These are phyloP conservation scores for Fusarium clavum DNA, from an alignment of 2,329 filamentous ascomycete genomes.

Conservation along the genomic window DNA sequence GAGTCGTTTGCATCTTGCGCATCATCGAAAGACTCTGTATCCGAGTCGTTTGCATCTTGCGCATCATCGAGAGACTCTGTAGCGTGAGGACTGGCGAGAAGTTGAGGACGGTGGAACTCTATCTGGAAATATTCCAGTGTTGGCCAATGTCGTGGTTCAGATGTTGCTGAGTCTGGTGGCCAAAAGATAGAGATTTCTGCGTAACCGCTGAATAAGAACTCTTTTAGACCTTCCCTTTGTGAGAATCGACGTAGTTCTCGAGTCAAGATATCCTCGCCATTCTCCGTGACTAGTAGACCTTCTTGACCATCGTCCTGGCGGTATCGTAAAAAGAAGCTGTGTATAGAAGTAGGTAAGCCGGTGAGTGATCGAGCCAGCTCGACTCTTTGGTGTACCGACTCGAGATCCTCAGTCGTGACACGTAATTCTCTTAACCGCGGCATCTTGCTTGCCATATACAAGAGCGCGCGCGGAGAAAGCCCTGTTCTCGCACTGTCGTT, in stretches of 20 bases:
- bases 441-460: constrained; percentile 14
- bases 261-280: not conserved
- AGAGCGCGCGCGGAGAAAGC: not conserved
- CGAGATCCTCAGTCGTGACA: rapidly evolving
- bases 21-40: not conserved
- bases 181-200: constrained; percentile 8
- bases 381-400: not conserved
- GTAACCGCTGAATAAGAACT: not conserved
- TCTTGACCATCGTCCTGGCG: not conserved
- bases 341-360: not conserved
- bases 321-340: not conserved
- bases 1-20: not conserved
- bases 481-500: rapidly evolving
- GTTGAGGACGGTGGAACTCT: not conserved
- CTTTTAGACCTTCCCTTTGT: constrained; percentile 1
- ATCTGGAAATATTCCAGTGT: constrained; percentile 3
- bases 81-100: rapidly evolving
- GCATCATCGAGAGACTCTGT: not conserved
- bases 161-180: not conserved
- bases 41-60: rapidly evolving
- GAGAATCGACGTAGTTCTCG: not conserved
- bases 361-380: not conserved
- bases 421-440: not conserved
- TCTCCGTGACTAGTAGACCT: not conserved
- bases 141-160: constrained; percentile 1